Evolutionary conservation across 768 basidiomycete species (phyloP).

Genomic region (Plicaturopsis crispa): DNA sequence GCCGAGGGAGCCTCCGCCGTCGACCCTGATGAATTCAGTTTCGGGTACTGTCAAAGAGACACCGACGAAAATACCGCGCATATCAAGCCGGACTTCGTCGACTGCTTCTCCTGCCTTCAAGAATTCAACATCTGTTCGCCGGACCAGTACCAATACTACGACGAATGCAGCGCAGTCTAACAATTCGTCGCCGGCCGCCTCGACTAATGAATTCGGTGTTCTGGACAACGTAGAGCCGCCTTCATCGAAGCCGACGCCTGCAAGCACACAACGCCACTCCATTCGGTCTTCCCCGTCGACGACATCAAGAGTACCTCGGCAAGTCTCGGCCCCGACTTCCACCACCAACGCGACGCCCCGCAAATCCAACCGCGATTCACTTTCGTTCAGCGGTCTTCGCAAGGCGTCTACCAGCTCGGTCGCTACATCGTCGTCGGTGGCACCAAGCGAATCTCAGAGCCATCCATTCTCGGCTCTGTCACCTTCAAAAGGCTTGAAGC

Average conservation of each 20-base stretch:
- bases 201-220: slow-evolving; percentile 75
- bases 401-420: slow-evolving; percentile 81
- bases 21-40: slow-evolving; percentile 43
- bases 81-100: slow-evolving; percentile 78
- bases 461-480: slow-evolving; percentile 80
- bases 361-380: slow-evolving; percentile 70
- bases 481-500: slow-evolving; percentile 77
- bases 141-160: slow-evolving; percentile 57
- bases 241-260: slow-evolving; percentile 34
- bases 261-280: slow-evolving; percentile 42
- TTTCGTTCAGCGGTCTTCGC: slow-evolving; percentile 69
- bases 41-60: slow-evolving; percentile 67
- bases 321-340: slow-evolving; percentile 41
- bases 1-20: slow-evolving; percentile 45
- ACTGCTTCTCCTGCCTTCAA: slow-evolving; percentile 66
- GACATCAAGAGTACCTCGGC: slow-evolving; percentile 59
- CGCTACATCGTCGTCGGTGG: slow-evolving; percentile 49
- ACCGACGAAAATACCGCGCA: slow-evolving; percentile 89
- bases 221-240: slow-evolving; percentile 54
- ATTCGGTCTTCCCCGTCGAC: slow-evolving; percentile 59
- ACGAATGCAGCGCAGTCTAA: slow-evolving; percentile 43
- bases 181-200: slow-evolving; percentile 56
- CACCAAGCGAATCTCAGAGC: slow-evolving; percentile 34
- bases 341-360: slow-evolving; percentile 43
- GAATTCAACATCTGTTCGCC: slow-evolving; percentile 46